A percentile compares a stretch with the other conserved stretches of the same genome.
These are phyloP conservation scores for Agaricus sinodeliciosus DNA, from an alignment of 768 basidiomycete species.

Conservation along the genomic window DNA sequence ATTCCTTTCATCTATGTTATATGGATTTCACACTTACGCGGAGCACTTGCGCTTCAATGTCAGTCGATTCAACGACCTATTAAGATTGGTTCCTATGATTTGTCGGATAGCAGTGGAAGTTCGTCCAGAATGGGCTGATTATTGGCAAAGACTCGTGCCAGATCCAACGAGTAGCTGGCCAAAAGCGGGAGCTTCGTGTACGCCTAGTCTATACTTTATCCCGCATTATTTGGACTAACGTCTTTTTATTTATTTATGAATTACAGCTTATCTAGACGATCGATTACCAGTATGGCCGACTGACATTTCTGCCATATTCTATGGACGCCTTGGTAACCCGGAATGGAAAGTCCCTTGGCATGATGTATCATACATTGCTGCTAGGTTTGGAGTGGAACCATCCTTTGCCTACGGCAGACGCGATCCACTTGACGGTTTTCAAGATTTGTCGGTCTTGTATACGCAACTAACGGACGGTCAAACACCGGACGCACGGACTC, in stretches of 20 bases:
- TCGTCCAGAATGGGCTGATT: constrained; percentile 86
- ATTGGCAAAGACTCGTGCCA: constrained; percentile 82
- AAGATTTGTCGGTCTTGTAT: constrained; percentile 51
- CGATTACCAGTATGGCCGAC: constrained; percentile 73
- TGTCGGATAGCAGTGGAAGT: constrained; percentile 56
- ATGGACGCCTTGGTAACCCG: constrained; percentile 52
- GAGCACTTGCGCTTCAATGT: constrained; percentile 61
- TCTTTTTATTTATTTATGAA: constrained; percentile 44
- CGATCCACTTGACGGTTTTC: constrained; percentile 51
- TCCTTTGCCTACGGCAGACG: constrained; percentile 57
- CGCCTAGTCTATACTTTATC: background rate
- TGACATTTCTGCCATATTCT: constrained; percentile 65
- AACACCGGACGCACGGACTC: constrained; percentile 44
- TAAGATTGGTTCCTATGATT: constrained; percentile 53
- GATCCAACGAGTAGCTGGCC: constrained; percentile 57
- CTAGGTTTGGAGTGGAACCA: constrained; percentile 40
- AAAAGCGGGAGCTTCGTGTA: constrained; percentile 1
- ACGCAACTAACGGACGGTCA: constrained; percentile 50
- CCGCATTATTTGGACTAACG: constrained; percentile 25
- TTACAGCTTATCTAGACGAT: constrained; percentile 51
- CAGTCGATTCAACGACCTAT: constrained; percentile 47
- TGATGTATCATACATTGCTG: constrained; percentile 40
- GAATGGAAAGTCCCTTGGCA: constrained; percentile 59
- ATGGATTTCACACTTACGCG: constrained; percentile 74
- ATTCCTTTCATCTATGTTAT: constrained; percentile 53